Evolutionary conservation across 768 basidiomycete genomes (phyloP).

Genomic region (Sporobolomyces pararoseus): DNA sequence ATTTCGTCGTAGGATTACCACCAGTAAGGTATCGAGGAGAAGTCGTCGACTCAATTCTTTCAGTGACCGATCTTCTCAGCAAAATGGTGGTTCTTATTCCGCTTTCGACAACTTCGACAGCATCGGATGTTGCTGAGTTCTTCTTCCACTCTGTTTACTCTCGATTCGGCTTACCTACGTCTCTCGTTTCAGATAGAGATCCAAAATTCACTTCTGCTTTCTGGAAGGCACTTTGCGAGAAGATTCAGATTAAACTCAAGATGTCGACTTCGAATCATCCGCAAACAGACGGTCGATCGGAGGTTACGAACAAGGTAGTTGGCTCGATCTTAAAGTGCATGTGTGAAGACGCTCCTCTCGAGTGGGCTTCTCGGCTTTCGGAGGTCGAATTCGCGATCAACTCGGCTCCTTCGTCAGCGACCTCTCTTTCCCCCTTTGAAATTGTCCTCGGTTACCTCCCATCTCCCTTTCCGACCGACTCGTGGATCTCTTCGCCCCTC

Average conservation of each 20-base stretch:
- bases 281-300: slow-evolving; percentile 53
- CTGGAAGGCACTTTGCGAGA: slow-evolving; percentile 51
- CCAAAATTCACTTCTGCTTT: slow-evolving; percentile 53
- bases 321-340: slow-evolving; percentile 20
- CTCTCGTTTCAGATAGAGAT: slow-evolving; percentile 54
- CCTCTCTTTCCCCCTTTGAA: slow-evolving; percentile 52
- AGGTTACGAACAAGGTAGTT: slow-evolving; percentile 46
- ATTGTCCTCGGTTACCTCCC: slow-evolving; percentile 48
- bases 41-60: slow-evolving; percentile 5
- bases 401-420: slow-evolving; percentile 48
- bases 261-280: slow-evolving; percentile 55
- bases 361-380: slow-evolving; percentile 48
- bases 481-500: not conserved
- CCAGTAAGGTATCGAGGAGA: not conserved
- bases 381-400: slow-evolving; percentile 53
- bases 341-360: slow-evolving; percentile 40
- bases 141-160: slow-evolving; percentile 51
- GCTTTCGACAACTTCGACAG: slow-evolving; percentile 12
- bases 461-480: not conserved
- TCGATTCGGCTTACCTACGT: slow-evolving; percentile 51
- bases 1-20: slow-evolving; percentile 15
- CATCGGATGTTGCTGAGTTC: slow-evolving; percentile 50
- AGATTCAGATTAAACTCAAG: slow-evolving; percentile 46
- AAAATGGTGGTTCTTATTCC: slow-evolving; percentile 9
- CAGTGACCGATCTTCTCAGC: slow-evolving; percentile 4